A percentile compares a stretch with the other conserved stretches of the same genome.
Conservation (phyloP, 768 basidiomycete species). For the Trametes coccinea region DNA sequence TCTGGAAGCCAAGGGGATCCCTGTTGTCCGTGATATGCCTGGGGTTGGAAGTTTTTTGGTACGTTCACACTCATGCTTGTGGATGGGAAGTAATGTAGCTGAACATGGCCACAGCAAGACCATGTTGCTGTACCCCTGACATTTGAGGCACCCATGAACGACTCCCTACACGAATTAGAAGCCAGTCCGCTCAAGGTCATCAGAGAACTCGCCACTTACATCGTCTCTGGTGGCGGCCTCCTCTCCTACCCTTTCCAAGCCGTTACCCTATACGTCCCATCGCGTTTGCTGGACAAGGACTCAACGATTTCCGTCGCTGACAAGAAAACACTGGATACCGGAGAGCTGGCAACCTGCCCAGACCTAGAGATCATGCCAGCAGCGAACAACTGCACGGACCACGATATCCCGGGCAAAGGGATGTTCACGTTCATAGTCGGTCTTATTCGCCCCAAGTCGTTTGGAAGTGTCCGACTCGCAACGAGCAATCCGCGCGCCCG, state of each 20-base stretch:
- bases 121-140: constrained; percentile 38
- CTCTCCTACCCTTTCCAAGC: constrained; percentile 15
- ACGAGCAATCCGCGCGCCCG: constrained; percentile 34
- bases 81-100: neutral
- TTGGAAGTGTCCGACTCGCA: constrained; percentile 29
- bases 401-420: constrained; percentile 17
- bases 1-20: constrained; percentile 25
- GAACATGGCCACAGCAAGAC: constrained; percentile 34
- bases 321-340: constrained; percentile 1
- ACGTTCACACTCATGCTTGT: neutral
- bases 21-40: constrained; percentile 22
- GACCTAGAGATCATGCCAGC: constrained; percentile 42
- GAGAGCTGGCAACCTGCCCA: constrained; percentile 29
- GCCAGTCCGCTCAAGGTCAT: constrained; percentile 29
- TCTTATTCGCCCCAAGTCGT: constrained; percentile 29
- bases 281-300: neutral
- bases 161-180: constrained; percentile 34
- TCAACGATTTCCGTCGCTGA: neutral
- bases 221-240: constrained; percentile 35
- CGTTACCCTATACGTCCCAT: constrained; percentile 5
- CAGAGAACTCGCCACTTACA: constrained; percentile 35
- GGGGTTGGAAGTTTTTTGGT: constrained; percentile 30
- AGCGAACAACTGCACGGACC: constrained; percentile 13
- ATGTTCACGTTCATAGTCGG: constrained; percentile 24
- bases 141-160: constrained; percentile 35